Evolutionary conservation across 1,139 yeast genomes (phyloP), one percentile per base, ranked within the genome.

Genomic region (Saccharomycopsis crataegensis): DNA sequence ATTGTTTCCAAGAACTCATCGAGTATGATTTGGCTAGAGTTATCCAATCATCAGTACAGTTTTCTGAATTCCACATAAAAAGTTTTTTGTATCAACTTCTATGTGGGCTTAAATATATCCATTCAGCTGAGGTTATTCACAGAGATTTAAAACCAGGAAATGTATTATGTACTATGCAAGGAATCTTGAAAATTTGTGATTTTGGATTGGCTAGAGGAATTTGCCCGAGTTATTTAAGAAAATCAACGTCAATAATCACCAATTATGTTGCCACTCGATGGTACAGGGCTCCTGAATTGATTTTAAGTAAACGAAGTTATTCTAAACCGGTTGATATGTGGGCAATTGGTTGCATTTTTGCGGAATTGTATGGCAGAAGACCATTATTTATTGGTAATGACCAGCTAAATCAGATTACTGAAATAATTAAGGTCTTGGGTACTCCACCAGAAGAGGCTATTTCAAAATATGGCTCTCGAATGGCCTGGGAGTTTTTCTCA

Each of bases 261-360:
- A 83, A 83, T 61, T 90, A 90, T 63, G 97, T 91, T 16, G 97
- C 97, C 3, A 91, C 98, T 0, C 72, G 98, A 58, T 91, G 96
- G 96, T 91, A 91, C 65, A 72, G 97, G 52, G 97, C 97, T 0
- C 98, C 98, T 0, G 98, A 91, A 64, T 73, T 91, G 54, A 80
- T 90, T 58, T 71, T 90, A 56, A 79, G 87, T 28, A 76, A 78
- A 51, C 75, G 77, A 56, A 71, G 69, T 54, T 74, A 82, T 62
- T 70, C 77, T 28, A 79, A 80, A 58, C 70, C 84, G 1, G 82
- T 86, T 49, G 95, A 86, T 66, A 70, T 86, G 67, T 86, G 95
- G 95, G 86, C 93, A 0, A 76, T 82, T 36, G 94, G 94, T 0
- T 86, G 94, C 62, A 84, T 86, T n/a, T 67, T 85, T 55, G 91